phyloP scores from a whole-genome alignment of 2,329 filamentous ascomycete species.

The Colletotrichum eleusines region DNA sequence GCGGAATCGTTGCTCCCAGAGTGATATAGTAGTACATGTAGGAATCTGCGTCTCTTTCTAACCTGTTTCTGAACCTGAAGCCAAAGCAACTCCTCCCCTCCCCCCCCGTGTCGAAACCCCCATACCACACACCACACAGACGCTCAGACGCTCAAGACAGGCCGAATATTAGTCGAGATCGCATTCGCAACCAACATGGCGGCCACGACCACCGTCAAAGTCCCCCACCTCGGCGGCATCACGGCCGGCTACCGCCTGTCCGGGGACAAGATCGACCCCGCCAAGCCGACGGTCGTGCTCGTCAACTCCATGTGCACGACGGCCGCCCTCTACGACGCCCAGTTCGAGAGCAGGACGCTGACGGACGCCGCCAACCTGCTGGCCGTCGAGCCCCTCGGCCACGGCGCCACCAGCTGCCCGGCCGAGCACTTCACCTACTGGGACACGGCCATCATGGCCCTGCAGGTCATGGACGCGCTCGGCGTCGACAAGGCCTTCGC shows the following conservation, averaged over 20 bases:
- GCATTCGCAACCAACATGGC: no score
- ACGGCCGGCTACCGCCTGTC: slow-evolving; percentile 59
- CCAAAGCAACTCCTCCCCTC: slow-evolving; percentile 7
- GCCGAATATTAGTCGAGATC: no score
- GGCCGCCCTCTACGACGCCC: slow-evolving; percentile 57
- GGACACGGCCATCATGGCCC: slow-evolving; percentile 65
- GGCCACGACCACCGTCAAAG: slow-evolving; percentile 56
- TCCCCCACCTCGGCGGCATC: slow-evolving; percentile 63
- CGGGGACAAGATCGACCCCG: slow-evolving; percentile 57
- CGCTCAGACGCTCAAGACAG: no score
- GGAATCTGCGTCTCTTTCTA: slow-evolving; percentile 22
- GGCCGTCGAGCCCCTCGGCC: slow-evolving; percentile 65
- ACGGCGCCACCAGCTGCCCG: slow-evolving; percentile 59
- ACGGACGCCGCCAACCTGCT: slow-evolving; percentile 60
- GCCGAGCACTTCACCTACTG: slow-evolving; percentile 66
- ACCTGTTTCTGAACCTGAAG: slow-evolving; percentile 3
- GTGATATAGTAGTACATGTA: no score
- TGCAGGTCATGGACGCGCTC: slow-evolving; percentile 67
- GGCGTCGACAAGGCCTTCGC: slow-evolving; percentile 61
- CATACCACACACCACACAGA: not conserved
- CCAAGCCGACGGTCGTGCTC: slow-evolving; percentile 64
- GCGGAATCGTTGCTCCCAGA: slow-evolving; percentile 23
- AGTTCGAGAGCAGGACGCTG: slow-evolving; percentile 57
- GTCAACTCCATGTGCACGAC: slow-evolving; percentile 66
- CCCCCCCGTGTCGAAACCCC: no score